Evolutionary conservation across 176 grass and related monocot genomes (phyloP).

Genomic region (Rhynchospora breviuscula): DNA sequence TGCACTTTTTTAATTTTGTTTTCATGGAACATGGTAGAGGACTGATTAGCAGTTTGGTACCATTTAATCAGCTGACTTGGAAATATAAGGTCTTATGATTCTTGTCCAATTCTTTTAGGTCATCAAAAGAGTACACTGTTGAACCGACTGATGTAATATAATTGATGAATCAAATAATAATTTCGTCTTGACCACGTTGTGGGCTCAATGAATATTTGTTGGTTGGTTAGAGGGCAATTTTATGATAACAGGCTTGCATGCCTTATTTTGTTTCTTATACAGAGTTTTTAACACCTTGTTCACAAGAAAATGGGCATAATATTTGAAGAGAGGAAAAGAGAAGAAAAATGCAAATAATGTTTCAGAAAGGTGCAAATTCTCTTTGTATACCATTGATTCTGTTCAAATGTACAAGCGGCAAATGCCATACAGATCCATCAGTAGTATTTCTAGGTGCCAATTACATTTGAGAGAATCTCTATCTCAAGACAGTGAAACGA

Average conservation of each 20-base stretch:
- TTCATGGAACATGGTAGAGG: not conserved
- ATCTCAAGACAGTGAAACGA: not conserved
- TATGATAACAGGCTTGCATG: too few relatives aligned
- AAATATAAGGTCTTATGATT: not conserved
- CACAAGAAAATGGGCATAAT: not conserved
- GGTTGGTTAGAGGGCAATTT: not conserved
- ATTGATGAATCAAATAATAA: not conserved
- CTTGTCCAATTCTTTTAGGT: not conserved
- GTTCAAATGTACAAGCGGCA: not conserved
- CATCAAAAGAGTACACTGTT: not conserved
- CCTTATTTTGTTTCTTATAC: not conserved
- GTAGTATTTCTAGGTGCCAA: not conserved
- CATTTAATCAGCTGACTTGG: not conserved
- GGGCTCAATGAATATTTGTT: not conserved
- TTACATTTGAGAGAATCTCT: not conserved
- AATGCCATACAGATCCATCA: not conserved
- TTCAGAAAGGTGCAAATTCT: not conserved
- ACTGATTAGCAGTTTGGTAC: not conserved
- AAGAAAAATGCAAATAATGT: not conserved
- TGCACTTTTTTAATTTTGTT: not conserved
- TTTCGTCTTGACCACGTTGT: not conserved
- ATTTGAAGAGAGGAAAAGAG: not conserved
- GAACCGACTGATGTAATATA: not conserved
- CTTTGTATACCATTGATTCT: not conserved
- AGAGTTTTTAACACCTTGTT: not conserved